These are phyloP conservation scores for Daldinia decipiens DNA, from an alignment of 495 filamentous ascomycete species.

Conservation along the genomic window DNA sequence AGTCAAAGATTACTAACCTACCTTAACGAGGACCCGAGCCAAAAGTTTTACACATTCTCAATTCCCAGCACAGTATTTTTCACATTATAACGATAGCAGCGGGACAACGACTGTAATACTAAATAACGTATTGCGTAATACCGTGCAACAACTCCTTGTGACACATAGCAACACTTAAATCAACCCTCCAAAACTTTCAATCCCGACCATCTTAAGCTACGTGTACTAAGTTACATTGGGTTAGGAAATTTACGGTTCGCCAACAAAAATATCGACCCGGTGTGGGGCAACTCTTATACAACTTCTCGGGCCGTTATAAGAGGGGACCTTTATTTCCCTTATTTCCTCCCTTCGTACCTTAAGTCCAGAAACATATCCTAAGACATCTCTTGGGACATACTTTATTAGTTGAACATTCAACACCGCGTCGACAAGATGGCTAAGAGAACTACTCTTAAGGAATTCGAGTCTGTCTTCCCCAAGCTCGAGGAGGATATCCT, in stretches of 20 bases:
- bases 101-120: no score
- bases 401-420: background rate
- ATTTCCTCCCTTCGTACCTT: background rate
- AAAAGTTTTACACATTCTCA: background rate
- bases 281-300: slow-evolving; percentile 9
- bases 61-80: no score
- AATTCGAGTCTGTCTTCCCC: slow-evolving; percentile 91
- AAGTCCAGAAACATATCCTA: background rate
- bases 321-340: slow-evolving; percentile 1
- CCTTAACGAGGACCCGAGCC: background rate
- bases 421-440: slow-evolving; percentile 58
- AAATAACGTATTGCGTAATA: background rate
- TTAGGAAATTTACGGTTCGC: slow-evolving; percentile 1
- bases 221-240: background rate
- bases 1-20: no score
- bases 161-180: no score
- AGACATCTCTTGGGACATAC: background rate
- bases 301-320: background rate
- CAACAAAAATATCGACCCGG: slow-evolving; percentile 6
- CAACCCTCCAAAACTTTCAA: no score
- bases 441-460: slow-evolving; percentile 73
- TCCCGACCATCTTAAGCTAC: background rate
- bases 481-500: slow-evolving; percentile 80
- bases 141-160: background rate
- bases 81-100: no score